Evolutionary conservation across 2,329 filamentous ascomycete species (phyloP), one percentile per base, ranked within the genome.

Genomic region (Phoma sp.): DNA sequence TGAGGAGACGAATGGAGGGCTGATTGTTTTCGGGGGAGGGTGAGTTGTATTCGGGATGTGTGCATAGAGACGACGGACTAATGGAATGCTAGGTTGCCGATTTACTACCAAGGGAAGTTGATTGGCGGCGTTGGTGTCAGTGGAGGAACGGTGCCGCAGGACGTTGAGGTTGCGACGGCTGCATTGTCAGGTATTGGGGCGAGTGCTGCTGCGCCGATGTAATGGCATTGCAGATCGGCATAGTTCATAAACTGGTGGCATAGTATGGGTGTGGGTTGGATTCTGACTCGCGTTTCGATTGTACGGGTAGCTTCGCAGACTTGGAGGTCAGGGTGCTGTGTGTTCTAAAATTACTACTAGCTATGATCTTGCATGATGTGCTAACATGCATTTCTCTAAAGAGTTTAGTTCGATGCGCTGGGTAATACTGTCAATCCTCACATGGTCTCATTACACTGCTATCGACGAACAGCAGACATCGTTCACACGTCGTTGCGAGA

Each of bases 101-200:
- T 71, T 9, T 70, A 66, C 27, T 22, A 62, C 1, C 51, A 64
- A 32, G 69, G 67, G 8, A 57, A 37, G 15, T 50, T 72, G 45
- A 67, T 72, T 51, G 68, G 69, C 2, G 65, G 64, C 21, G 64
- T 71, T 5, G 69, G 69, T 50, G 68, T 69, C 9, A 70, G 67
- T 49, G 70, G 70, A 15, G 70, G 69, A 1, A 60, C 62, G 0
- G 67, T 71, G 6, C 41, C 50, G 10, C 67, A 71, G 45, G 70
- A 72, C 58, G 51, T 69, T 4, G 46, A 62, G 55, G 64, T 70
- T 38, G 66, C 64, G 19, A 43, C 38, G 12, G 48, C 55, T 21
- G 55, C n/a, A 3, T 24, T 53, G 25, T 31, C 35, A 6, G 49
- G 48, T 6, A 49, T 57, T 41, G 49, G 55, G 17, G 55, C 55